Base-by-base conservation (phyloP, 106 monocot genomes). In the Cymbidium sinense region DNA sequence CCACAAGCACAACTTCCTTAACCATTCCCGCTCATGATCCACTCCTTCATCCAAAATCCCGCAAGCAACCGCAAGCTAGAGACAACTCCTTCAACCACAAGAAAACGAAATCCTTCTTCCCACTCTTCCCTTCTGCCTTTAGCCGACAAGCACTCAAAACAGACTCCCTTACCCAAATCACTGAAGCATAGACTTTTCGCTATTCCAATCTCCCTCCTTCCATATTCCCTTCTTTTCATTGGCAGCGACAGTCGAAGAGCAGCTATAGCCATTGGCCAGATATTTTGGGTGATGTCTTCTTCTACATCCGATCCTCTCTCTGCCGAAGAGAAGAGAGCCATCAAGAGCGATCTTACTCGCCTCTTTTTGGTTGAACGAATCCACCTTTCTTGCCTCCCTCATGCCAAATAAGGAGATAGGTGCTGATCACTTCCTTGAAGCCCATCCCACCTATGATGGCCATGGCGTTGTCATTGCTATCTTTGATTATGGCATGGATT, bases 341-440 rank as follows among this genome's bases (percentile, higher is more conserved):
- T 21, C 61, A 71, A 83, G 20, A 73, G 18, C 21, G 71, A 51
- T 28, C 43, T n/a, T 10, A 10, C 55, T 76, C 54, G 50, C 64
- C 25, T 78, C 82, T 3, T 86, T 88, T 70, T 50, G 43, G 18
- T 74, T 91, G 52, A 82, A 35, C 84, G 90, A 98, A 82, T 79
- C 91, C 44, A 84, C 77, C 37, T 98, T 98, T 77, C 43, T 98
- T 61, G 94, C 89, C 21, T 94, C 96, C 2, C 86, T 98, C 43
- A 98, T 98, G 96, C 96, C 96, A 77, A 98, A 98, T 91, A 94
- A 94, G 88, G 96, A 98, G 88, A 98, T 90, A 79, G 91, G 91
- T 6, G 96, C 78, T 75, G 96, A 94, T 80, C 91, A 89, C 13
- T 94, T 98, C 79, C 82, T 98, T 64, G 90, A 89, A 61, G 70